Percentiles rank a stretch among this genome's conserved stretches.
Conservation (phyloP, 352 stramenopile species). For the Phytophthora lateralis region DNA sequence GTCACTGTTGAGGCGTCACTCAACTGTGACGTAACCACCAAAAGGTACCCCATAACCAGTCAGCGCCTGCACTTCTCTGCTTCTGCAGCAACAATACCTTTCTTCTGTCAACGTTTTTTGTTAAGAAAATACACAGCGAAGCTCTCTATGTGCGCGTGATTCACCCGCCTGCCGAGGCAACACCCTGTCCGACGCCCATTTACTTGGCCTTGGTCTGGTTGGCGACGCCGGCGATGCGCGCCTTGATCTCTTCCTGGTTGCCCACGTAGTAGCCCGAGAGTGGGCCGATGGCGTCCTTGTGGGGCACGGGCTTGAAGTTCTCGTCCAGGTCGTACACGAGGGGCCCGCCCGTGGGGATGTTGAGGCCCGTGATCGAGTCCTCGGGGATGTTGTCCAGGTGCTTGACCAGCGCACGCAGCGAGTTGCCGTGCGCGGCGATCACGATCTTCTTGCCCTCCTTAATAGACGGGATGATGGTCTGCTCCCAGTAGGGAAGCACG, state of each 20-base stretch:
- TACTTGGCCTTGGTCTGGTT: constrained; percentile 95
- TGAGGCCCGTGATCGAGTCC: constrained; percentile 96
- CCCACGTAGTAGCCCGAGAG: constrained; percentile 88
- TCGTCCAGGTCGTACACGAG: constrained; percentile 98
- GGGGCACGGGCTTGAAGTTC: constrained; percentile 95
- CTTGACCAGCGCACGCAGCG: constrained; percentile 97
- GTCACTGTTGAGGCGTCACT: too few relatives aligned
- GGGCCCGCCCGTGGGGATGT: constrained; percentile 96
- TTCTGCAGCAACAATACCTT: not conserved
- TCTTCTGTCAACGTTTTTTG: constrained; percentile 19
- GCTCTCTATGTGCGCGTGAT: constrained; percentile 15
- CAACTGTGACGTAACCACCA: too few relatives aligned
- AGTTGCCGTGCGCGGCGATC: constrained; percentile 98
- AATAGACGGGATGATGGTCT: constrained; percentile 94
- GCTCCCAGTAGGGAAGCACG: constrained; percentile 96
- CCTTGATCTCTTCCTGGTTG: constrained; percentile 97
- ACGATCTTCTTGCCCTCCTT: constrained; percentile 96
- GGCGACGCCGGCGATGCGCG: constrained; percentile 95
- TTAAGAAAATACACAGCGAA: constrained; percentile 31
- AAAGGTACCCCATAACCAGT: too few relatives aligned
- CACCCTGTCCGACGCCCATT: constrained; percentile 10
- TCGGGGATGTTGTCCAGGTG: constrained; percentile 98
- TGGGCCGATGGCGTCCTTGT: constrained; percentile 91
- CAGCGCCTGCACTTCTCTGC: too few relatives aligned
- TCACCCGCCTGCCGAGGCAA: not conserved